Evolutionary conservation across 179 eudicot genomes (phyloP).

Genomic region (Spinacia oleracea): DNA sequence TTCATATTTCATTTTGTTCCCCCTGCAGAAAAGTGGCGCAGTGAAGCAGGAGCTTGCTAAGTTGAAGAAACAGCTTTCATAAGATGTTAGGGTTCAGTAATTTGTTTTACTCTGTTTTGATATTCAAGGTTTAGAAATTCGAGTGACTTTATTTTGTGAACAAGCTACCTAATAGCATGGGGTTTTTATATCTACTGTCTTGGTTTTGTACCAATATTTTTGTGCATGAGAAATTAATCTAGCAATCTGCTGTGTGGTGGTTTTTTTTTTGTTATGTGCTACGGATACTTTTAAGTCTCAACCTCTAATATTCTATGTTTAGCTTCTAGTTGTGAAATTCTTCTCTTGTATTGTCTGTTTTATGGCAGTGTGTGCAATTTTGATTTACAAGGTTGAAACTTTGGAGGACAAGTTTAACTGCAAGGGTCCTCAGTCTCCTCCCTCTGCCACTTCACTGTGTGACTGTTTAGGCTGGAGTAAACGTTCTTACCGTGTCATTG

Average conservation of each 20-base stretch:
- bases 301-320: not conserved
- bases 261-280: not conserved
- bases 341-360: too few species aligned
- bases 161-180: not conserved
- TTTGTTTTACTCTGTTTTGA: slow-evolving; percentile 6
- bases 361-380: too few species aligned
- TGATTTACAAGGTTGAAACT: too few species aligned
- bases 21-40: slow-evolving; percentile 56
- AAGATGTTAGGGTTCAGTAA: slow-evolving; percentile 25
- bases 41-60: slow-evolving; percentile 63
- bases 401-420: too few species aligned
- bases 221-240: slow-evolving; percentile 16
- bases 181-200: not conserved
- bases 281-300: not conserved
- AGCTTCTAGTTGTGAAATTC: too few species aligned
- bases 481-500: too few species aligned
- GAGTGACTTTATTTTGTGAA: slow-evolving; percentile 7
- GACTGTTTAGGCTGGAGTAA: slow-evolving; percentile 7
- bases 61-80: slow-evolving; percentile 54
- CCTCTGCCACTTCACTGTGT: too few species aligned
- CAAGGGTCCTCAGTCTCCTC: too few species aligned
- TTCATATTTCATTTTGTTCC: not conserved
- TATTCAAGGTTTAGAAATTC: slow-evolving; percentile 15
- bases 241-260: not conserved
- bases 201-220: not conserved